Conservation (phyloP, 345 rosid species). For the Gossypium longicalyx region DNA sequence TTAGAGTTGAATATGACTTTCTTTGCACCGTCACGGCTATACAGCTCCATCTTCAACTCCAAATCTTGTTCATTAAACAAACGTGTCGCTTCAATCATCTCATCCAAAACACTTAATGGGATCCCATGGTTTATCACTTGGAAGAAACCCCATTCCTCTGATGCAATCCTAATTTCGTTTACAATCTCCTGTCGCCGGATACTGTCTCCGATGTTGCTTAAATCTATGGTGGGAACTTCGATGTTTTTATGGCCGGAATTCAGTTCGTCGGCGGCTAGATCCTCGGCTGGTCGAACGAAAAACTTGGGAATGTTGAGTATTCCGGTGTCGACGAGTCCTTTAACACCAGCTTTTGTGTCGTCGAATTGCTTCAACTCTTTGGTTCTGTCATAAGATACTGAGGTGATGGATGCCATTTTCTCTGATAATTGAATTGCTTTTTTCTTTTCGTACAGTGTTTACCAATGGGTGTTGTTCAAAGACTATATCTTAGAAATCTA, state of each 20-base stretch:
- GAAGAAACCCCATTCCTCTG: conserved; percentile 43
- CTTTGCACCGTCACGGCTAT: neutral
- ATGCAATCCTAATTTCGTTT: conserved; percentile 26
- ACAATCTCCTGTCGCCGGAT: conserved; percentile 16
- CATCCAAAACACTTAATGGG: conserved; percentile 28
- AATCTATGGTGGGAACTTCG: conserved; percentile 38
- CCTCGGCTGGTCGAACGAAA: conserved; percentile 19
- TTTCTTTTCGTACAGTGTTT: too few species aligned
- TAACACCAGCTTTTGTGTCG: conserved; percentile 37
- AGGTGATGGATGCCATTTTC: neutral
- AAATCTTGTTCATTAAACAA: conserved; percentile 27
- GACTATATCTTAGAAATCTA: neutral
- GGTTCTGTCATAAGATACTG: neutral
- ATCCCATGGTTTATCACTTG: conserved; percentile 50
- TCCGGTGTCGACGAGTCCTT: conserved; percentile 36
- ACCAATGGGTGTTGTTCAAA: neutral
- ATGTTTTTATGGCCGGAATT: neutral
- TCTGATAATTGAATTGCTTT: neutral
- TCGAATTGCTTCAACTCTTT: conserved; percentile 32
- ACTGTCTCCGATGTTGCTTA: conserved; percentile 15
- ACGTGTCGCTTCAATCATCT: conserved; percentile 25
- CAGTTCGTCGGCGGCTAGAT: neutral
- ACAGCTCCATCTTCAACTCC: neutral
- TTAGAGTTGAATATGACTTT: neutral
- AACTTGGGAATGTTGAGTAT: conserved; percentile 30